Conservation (phyloP, 2,329 filamentous ascomycete genomes). For the Cercospora sp. region DNA sequence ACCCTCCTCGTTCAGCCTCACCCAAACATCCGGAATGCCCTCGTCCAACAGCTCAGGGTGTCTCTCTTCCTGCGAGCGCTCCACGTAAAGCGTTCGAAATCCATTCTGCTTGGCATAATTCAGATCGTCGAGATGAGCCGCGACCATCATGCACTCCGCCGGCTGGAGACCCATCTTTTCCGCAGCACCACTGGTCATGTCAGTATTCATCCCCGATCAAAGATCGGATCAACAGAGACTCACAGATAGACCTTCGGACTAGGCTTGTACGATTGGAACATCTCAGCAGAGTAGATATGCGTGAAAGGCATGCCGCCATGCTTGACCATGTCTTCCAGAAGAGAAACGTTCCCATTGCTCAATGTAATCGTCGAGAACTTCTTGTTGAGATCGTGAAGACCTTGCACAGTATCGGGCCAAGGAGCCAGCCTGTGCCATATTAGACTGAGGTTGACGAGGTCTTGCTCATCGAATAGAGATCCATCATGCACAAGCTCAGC, state of each 20-base stretch:
- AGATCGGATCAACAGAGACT: neutral
- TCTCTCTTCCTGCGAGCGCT: slow-evolving; percentile 66
- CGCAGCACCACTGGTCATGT: slow-evolving; percentile 56
- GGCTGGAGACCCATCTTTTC: slow-evolving; percentile 58
- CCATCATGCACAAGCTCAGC: slow-evolving; percentile 19
- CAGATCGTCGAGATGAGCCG: slow-evolving; percentile 71
- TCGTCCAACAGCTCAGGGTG: slow-evolving; percentile 57
- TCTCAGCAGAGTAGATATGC: slow-evolving; percentile 64
- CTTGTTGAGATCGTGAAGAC: slow-evolving; percentile 52
- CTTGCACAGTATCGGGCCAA: slow-evolving; percentile 65
- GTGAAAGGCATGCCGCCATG: slow-evolving; percentile 64
- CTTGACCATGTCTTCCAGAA: slow-evolving; percentile 65
- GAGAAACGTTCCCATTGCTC: slow-evolving; percentile 69
- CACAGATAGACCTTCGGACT: slow-evolving; percentile 62
- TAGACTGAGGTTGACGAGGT: slow-evolving; percentile 51
- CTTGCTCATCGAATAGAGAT: slow-evolving; percentile 57
- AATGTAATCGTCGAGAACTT: slow-evolving; percentile 64
- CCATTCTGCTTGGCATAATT: slow-evolving; percentile 65
- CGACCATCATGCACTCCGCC: slow-evolving; percentile 71
- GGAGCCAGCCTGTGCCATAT: slow-evolving; percentile 72
- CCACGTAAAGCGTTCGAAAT: slow-evolving; percentile 72
- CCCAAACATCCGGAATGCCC: slow-evolving; percentile 67
- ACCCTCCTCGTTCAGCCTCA: slow-evolving; percentile 54
- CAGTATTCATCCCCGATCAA: neutral
- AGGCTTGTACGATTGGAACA: slow-evolving; percentile 76